Conservation (phyloP, 805 yeast genomes). For the Saccharomyces mikatae region DNA sequence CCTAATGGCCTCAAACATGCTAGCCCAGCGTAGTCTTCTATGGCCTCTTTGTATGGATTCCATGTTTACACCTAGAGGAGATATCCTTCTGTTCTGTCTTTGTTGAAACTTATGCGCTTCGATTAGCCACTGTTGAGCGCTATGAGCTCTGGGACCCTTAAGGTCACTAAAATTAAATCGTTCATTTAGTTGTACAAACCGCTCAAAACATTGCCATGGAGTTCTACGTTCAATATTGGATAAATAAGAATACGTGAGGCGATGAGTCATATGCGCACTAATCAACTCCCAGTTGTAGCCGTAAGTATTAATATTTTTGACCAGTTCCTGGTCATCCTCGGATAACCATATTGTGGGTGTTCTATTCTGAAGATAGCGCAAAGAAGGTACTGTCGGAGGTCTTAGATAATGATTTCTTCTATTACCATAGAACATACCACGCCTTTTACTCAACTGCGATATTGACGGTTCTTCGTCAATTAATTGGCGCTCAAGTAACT, state of each 20-base stretch:
- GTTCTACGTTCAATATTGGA: constrained; percentile 92
- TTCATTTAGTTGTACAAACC: constrained; percentile 88
- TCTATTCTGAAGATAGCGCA: constrained; percentile 69
- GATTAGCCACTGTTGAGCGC: constrained; percentile 87
- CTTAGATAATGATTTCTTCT: constrained; percentile 57
- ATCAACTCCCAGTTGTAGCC: constrained; percentile 91
- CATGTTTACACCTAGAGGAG: constrained; percentile 87
- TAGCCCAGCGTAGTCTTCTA: constrained; percentile 84
- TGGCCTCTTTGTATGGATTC: constrained; percentile 94
- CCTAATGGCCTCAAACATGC: constrained; percentile 92
- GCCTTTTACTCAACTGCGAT: constrained; percentile 28
- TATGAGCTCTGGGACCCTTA: constrained; percentile 76
- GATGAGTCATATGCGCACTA: constrained; percentile 65
- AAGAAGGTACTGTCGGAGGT: constrained; percentile 88
- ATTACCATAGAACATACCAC: constrained; percentile 40
- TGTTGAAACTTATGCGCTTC: constrained; percentile 85
- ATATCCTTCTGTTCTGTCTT: constrained; percentile 77
- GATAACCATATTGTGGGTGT: constrained; percentile 96
- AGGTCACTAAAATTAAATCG: constrained; percentile 79
- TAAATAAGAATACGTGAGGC: constrained; percentile 59
- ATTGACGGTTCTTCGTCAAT: constrained; percentile 36
- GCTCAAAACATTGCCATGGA: constrained; percentile 97
- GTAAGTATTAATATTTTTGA: constrained; percentile 75
- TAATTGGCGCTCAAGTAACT: constrained; percentile 42
- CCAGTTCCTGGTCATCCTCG: constrained; percentile 75